Evolutionary conservation across 805 yeast genomes (phyloP).

Genomic region (Tetrapisispora nanseiensis): DNA sequence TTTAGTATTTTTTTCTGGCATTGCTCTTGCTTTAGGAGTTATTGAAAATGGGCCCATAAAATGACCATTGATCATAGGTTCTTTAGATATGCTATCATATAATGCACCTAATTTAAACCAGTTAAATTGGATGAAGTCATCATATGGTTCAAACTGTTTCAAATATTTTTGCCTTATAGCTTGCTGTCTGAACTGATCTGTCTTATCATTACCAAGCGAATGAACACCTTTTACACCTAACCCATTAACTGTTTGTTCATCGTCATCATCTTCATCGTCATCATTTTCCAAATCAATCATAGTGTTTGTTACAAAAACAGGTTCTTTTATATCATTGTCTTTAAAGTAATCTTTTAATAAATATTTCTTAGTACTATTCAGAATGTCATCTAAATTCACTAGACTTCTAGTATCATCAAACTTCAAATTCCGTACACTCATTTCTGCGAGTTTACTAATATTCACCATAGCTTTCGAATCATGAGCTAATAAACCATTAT

Average conservation of each 20-base stretch:
- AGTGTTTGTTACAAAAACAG: background rate
- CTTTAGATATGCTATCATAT: conserved; percentile 35
- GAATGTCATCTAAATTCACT: conserved; percentile 40
- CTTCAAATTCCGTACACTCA: conserved; percentile 52
- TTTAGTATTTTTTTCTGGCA: conserved; percentile 29
- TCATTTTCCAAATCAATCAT: background rate
- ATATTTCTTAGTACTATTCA: conserved; percentile 31
- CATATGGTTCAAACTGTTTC: conserved; percentile 20
- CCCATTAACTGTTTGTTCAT: conserved; percentile 13
- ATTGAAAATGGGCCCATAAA: conserved; percentile 62
- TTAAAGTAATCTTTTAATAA: conserved; percentile 29
- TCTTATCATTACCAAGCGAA: conserved; percentile 12
- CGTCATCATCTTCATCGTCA: conserved; percentile 15
- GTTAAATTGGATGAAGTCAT: conserved; percentile 38
- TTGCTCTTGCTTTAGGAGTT: conserved; percentile 37
- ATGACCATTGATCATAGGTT: conserved; percentile 46
- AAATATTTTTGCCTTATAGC: conserved; percentile 12
- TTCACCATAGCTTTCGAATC: conserved; percentile 57
- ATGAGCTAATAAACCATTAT: conserved; percentile 40
- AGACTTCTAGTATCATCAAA: conserved; percentile 47
- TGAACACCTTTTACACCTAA: conserved; percentile 8
- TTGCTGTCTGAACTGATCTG: conserved; percentile 9
- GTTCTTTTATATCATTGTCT: conserved; percentile 14
- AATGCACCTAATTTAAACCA: conserved; percentile 54
- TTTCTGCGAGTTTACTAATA: conserved; percentile 52